Evolutionary conservation across 2,329 filamentous ascomycete genomes (phyloP), one percentile per base, ranked within the genome.

Genomic region (Aspergillus melleus): DNA sequence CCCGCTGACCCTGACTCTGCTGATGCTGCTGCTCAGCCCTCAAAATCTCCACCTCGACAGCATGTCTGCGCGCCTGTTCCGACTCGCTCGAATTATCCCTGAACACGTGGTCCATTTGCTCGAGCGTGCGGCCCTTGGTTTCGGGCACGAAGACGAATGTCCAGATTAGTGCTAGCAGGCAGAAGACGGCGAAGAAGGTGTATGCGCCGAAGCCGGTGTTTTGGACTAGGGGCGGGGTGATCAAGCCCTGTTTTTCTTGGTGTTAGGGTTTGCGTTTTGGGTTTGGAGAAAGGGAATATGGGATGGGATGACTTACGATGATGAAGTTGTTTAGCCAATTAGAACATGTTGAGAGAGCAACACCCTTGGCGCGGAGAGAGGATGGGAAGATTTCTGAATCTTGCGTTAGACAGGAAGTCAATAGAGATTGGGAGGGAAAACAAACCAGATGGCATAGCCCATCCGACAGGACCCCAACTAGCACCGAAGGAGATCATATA

Each of bases 271-370:
- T 42, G 14, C 4, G 32, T 2, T 12, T 30, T 58, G 58, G 53
- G 52, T 44, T 36, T 55, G 2, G 2, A 6, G 0, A 11, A 12
- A 14, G 4, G 20, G 44, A 4, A 20, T 26, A 22, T 22, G 22
- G 2, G 24, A 6, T 61, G 73, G 75, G 3, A 58, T 10, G 29
- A 69, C 72, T 68, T 59, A 77, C 77, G 26, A 88, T 84, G 54
- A 86, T 82, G 63, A 88, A 88, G 70, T 88, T 88, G 69, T 83
- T 85, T 2, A 88, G 72, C 81, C 88, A 90, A 73, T 87, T 88
- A 6, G 82, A 82, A 60, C 82, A 85, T 0, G 86, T 88, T 0
- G 85, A 86, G 2, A 89, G 76, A 1, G 86, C 86, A 0, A 88
- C 86, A 36, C 88, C 88, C 70, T 89, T 90, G 2, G 87, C 86